Conservation (phyloP, 2,329 filamentous ascomycete species). For the Venturia aucupariae region DNA sequence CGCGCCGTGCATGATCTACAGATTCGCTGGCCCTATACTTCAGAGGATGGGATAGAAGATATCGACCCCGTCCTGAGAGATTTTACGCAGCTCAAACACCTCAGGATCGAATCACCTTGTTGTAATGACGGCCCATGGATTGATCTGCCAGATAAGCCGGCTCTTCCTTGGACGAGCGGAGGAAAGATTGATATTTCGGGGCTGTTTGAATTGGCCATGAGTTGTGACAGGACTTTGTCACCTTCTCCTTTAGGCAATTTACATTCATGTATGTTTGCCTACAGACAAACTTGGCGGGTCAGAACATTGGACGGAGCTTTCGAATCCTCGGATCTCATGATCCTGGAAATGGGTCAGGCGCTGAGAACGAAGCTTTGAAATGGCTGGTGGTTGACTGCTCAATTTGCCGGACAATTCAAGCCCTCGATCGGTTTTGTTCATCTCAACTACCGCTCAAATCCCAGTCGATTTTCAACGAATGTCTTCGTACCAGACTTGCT, state of each 20-base stretch:
- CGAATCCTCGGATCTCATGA: background rate
- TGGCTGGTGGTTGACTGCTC: background rate
- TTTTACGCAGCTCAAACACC: slow-evolving; percentile 1
- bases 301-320: background rate
- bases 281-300: background rate
- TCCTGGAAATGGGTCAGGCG: background rate
- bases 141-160: background rate
- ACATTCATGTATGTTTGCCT: background rate
- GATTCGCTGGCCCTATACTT: background rate
- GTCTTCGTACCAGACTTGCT: background rate
- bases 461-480: no score
- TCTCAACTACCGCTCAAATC: no score
- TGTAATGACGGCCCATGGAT: slow-evolving; percentile 9
- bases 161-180: background rate
- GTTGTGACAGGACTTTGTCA: background rate
- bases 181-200: background rate
- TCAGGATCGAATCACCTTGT: slow-evolving; percentile 11
- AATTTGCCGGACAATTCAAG: background rate
- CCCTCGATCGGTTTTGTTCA: background rate
- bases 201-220: background rate
- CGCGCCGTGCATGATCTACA: background rate
- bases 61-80: background rate
- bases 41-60: slow-evolving; percentile 7
- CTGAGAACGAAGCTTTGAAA: background rate
- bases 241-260: background rate